phyloP scores from a whole-genome alignment of 2,329 filamentous ascomycete genomes.

The Xylariaceae sp. region DNA sequence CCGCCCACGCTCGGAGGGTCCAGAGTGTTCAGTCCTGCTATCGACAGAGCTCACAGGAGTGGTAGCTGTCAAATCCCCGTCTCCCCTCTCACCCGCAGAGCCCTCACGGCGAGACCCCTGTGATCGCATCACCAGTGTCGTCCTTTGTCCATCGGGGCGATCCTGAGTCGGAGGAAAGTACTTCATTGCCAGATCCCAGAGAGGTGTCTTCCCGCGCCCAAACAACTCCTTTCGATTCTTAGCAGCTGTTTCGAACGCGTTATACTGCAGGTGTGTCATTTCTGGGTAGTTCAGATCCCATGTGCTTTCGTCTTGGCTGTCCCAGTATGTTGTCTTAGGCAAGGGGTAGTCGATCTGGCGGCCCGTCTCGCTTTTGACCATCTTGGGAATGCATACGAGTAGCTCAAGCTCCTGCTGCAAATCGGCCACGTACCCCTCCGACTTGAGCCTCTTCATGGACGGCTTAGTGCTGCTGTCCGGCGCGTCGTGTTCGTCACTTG shows the following conservation, averaged over 20 bases:
- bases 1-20: slow-evolving; percentile 32
- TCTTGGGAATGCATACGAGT: slow-evolving; percentile 44
- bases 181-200: slow-evolving; percentile 55
- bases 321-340: slow-evolving; percentile 54
- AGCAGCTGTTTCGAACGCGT: slow-evolving; percentile 50
- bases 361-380: slow-evolving; percentile 44
- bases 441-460: slow-evolving; percentile 51
- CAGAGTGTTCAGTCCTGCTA: slow-evolving; percentile 33
- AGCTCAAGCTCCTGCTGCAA: slow-evolving; percentile 41
- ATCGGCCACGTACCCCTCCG: slow-evolving; percentile 39
- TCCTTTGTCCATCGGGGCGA: slow-evolving; percentile 16
- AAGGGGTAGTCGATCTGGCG: slow-evolving; percentile 54
- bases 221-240: slow-evolving; percentile 48
- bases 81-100: slow-evolving; percentile 19
- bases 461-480: slow-evolving; percentile 35
- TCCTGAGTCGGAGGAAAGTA: slow-evolving; percentile 46
- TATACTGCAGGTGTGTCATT: slow-evolving; percentile 56
- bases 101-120: slow-evolving; percentile 22
- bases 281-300: slow-evolving; percentile 60
- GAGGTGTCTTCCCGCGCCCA: slow-evolving; percentile 41
- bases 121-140: slow-evolving; percentile 14
- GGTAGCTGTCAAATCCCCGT: slow-evolving; percentile 24
- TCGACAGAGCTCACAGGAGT: slow-evolving; percentile 21
- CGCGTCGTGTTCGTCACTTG: slow-evolving; percentile 46
- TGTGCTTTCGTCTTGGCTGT: slow-evolving; percentile 44